phyloP scores from a whole-genome alignment of 2,329 filamentous ascomycete genomes.

The Rhytidhysteron rufulum region DNA sequence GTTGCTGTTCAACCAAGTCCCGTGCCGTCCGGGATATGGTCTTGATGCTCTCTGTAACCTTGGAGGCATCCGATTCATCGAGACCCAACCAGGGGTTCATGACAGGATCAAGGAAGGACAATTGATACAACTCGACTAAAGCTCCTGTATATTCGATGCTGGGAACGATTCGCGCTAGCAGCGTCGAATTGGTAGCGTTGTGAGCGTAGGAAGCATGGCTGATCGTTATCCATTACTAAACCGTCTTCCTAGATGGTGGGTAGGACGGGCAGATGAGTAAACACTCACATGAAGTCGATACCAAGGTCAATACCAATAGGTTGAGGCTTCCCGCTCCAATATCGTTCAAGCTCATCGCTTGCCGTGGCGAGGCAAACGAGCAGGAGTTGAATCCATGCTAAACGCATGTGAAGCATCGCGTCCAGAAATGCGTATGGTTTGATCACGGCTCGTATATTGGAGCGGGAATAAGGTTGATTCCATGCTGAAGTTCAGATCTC shows the following conservation, averaged over 20 bases:
- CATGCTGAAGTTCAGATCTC: not conserved
- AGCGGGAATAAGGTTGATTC: no score
- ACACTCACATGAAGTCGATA: not conserved
- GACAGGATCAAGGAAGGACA: no score
- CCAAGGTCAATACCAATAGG: not conserved
- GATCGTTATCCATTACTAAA: no score
- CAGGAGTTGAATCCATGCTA: not conserved
- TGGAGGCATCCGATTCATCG: no score
- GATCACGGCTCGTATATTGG: not conserved
- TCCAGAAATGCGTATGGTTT: not conserved
- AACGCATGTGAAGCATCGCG: not conserved
- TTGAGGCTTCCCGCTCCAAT: not conserved
- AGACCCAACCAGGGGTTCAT: no score
- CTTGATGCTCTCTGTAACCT: no score
- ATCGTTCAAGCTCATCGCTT: not conserved
- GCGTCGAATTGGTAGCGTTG: not conserved
- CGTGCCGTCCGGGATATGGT: not conserved
- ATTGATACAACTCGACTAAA: no score
- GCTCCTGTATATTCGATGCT: not conserved
- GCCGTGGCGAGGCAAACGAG: no score
- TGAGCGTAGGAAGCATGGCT: not conserved
- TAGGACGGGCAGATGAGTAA: no score
- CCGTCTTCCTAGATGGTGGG: no score
- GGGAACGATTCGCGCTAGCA: not conserved
- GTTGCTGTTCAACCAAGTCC: not conserved